Conservation (phyloP, 805 yeast genomes). For the Ogataea corticis region DNA sequence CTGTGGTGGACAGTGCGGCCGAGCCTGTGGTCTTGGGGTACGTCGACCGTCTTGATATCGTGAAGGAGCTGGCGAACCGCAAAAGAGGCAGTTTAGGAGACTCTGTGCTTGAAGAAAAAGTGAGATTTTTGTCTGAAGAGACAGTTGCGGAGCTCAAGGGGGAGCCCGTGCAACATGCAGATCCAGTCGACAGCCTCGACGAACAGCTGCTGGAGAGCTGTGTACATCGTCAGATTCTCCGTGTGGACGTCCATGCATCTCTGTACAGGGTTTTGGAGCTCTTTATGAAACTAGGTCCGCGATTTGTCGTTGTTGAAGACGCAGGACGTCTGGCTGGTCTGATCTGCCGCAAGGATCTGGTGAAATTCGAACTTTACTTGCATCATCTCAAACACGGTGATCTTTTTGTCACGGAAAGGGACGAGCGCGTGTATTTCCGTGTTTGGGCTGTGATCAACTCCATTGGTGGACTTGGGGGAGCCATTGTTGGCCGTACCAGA, state of each 20-base stretch:
- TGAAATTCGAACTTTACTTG: slow-evolving; percentile 54
- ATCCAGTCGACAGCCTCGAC: slow-evolving; percentile 1
- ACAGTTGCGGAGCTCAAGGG: slow-evolving; percentile 3
- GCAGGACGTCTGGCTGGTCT: slow-evolving; percentile 67
- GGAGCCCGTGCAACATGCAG: background rate
- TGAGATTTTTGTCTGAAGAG: slow-evolving; percentile 18
- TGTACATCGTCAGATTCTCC: slow-evolving; percentile 61
- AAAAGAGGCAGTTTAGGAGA: slow-evolving; percentile 6
- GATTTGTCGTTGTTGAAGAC: slow-evolving; percentile 65
- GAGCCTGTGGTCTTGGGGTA: slow-evolving; percentile 45
- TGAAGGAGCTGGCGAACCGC: slow-evolving; percentile 27
- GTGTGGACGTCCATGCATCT: slow-evolving; percentile 52
- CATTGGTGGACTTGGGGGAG: slow-evolving; percentile 2
- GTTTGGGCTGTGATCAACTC: slow-evolving; percentile 17
- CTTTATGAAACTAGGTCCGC: slow-evolving; percentile 79
- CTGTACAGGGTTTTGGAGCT: slow-evolving; percentile 64
- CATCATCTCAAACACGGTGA: slow-evolving; percentile 31
- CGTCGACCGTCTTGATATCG: slow-evolving; percentile 44
- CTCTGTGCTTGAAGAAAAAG: slow-evolving; percentile 4
- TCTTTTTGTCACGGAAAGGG: slow-evolving; percentile 24
- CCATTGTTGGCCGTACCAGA: slow-evolving; percentile 1
- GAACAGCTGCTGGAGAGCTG: slow-evolving; percentile 28
- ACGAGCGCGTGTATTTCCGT: slow-evolving; percentile 21
- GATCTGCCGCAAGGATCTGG: slow-evolving; percentile 82
- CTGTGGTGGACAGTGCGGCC: slow-evolving; percentile 43